Evolutionary conservation across 805 yeast genomes (phyloP), one percentile per base, ranked within the genome.

Genomic region (Teunomyces kruisii): DNA sequence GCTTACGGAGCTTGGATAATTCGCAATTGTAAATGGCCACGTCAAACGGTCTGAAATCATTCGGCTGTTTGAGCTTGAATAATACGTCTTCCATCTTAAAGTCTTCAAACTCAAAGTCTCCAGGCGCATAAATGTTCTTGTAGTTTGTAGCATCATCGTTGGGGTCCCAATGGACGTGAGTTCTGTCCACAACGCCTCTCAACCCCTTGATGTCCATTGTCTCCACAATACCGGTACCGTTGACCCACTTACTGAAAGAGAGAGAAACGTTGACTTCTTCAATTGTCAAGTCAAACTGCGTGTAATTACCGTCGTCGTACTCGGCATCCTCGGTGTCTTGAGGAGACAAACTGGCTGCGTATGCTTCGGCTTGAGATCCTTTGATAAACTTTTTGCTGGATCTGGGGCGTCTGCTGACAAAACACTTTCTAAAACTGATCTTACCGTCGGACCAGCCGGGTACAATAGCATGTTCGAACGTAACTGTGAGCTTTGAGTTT

Each of bases 371-470:
- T 56, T 84, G 91, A 1, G 88, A 82, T 12, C 91, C 94, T 53
- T 86, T 84, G 13, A 73, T 75, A 43, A 88, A 86, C 22, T 69
- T 65, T 46, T 67, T 66, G 22, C 74, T 59, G 26, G 67, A 59
- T 44, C 82, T 81, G 0, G 99, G 99, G 47, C 98, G 74, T 51
- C 86, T 76, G 42, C 95, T 86, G 0, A 91, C 90, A 61, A 84
- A 84, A 43, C 96, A 95, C 55, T 89, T 88, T 47, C 83, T 80
- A 64, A 94, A 86, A 36, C 84, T 79, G 43, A 94, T 88, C 50
- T 81, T 86, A 1, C 97, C 95, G 51, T 86, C 88, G 32, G 83
- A 76, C 97, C 97, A 91, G 45, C 88, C 89, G 0, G 97, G 97
- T 5, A 90, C 95, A 46, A 92, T 87, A 1, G 98, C 99, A 61